A percentile compares a stretch with the other conserved stretches of the same genome.
phyloP scores from a whole-genome alignment of 148 eudicot genomes.

The Chenopodium album region DNA sequence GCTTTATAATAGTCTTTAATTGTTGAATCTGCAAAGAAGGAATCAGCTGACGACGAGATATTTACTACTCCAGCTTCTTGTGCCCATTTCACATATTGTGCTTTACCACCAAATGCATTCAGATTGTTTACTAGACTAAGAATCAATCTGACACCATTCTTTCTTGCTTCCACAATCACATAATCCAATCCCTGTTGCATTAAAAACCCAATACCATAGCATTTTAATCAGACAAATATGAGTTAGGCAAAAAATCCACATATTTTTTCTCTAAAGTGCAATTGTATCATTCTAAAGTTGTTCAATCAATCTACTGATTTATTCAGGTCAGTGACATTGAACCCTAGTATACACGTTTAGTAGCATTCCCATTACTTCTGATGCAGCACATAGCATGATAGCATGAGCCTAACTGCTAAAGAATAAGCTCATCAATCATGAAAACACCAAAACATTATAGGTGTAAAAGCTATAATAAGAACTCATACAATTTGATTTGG shows the following conservation, averaged over 20 bases:
- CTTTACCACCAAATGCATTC: constrained; percentile 61
- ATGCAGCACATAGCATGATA: not conserved
- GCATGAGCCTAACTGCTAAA: not conserved
- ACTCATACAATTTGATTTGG: too few relatives aligned
- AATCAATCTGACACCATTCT: constrained; percentile 41
- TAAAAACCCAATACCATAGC: not conserved
- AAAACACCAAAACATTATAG: too few relatives aligned
- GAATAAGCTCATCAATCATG: too few relatives aligned
- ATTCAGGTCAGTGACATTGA: not conserved
- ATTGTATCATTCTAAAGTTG: not conserved
- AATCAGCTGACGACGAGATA: constrained; percentile 41
- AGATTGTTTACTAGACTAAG: constrained; percentile 60
- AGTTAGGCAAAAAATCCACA: not conserved
- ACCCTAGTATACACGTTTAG: not conserved
- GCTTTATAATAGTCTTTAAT: constrained; percentile 43
- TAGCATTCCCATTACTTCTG: not conserved
- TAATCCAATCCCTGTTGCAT: constrained; percentile 49
- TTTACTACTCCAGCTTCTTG: constrained; percentile 40
- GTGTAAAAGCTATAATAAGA: too few relatives aligned
- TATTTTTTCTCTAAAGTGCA: not conserved
- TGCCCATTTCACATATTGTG: constrained; percentile 60
- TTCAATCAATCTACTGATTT: not conserved
- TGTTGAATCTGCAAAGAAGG: constrained; percentile 43
- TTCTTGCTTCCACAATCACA: constrained; percentile 61
- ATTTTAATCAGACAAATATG: not conserved